Conservation (phyloP, 257 asterid species). For the Solanum pennellii region DNA sequence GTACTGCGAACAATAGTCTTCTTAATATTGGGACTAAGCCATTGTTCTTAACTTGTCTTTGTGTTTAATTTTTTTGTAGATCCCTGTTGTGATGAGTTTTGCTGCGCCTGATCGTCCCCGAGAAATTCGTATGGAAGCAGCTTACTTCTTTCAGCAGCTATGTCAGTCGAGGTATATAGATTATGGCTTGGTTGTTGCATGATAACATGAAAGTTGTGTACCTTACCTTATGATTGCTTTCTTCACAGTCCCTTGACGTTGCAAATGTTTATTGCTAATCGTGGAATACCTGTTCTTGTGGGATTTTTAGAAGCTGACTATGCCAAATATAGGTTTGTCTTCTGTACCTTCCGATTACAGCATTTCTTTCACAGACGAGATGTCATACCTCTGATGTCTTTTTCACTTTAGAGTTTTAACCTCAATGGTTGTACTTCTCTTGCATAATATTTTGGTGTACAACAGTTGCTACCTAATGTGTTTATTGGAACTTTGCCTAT, state of each 20-base stretch:
- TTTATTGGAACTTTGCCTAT: neutral
- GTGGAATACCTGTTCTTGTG: slow-evolving; percentile 94
- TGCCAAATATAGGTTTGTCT: slow-evolving; percentile 79
- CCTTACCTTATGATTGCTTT: slow-evolving; percentile 1
- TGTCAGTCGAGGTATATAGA: slow-evolving; percentile 84
- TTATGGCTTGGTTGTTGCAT: neutral
- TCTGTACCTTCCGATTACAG: neutral
- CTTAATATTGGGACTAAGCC: neutral
- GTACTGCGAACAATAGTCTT: neutral
- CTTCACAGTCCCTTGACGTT: slow-evolving; percentile 74
- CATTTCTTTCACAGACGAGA: neutral
- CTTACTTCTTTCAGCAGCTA: slow-evolving; percentile 87
- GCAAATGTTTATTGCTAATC: slow-evolving; percentile 97
- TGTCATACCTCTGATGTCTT: neutral
- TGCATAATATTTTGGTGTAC: neutral
- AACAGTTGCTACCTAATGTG: neutral
- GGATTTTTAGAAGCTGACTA: slow-evolving; percentile 98
- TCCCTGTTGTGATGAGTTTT: slow-evolving; percentile 90
- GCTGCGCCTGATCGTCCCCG: slow-evolving; percentile 89
- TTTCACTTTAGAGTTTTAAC: neutral
- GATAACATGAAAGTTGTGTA: neutral
- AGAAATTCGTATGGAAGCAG: slow-evolving; percentile 98
- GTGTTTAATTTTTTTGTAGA: slow-evolving; percentile 21
- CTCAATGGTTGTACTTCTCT: neutral
- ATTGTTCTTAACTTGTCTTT: neutral